Conservation (phyloP, 495 filamentous ascomycete species). For the Acidomyces sp. region DNA sequence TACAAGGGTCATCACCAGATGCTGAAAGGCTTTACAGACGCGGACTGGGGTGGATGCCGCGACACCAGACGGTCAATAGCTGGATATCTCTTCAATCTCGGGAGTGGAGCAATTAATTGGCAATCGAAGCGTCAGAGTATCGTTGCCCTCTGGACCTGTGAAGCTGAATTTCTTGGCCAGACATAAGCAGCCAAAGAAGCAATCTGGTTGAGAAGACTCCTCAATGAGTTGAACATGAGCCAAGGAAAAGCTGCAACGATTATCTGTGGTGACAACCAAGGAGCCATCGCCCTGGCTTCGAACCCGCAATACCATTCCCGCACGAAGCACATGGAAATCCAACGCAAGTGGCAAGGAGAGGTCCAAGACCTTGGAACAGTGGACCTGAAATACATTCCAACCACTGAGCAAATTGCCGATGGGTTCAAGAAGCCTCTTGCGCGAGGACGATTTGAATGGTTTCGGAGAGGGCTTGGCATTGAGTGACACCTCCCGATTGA, state of each 20-base stretch:
- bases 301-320: slow-evolving; percentile 21
- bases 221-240: slow-evolving; percentile 24
- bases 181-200: slow-evolving; percentile 32
- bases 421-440: slow-evolving; percentile 2
- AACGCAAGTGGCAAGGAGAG: slow-evolving; percentile 3
- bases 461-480: not conserved
- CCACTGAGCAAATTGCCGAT: slow-evolving; percentile 5
- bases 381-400: slow-evolving; percentile 3
- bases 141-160: slow-evolving; percentile 28
- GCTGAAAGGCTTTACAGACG: too few species aligned
- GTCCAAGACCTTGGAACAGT: slow-evolving; percentile 3
- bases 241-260: not conserved
- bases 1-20: too few species aligned
- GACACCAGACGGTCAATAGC: slow-evolving; percentile 24
- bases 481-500: too few species aligned
- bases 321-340: slow-evolving; percentile 11
- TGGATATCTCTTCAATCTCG: slow-evolving; percentile 31
- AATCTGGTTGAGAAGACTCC: slow-evolving; percentile 28
- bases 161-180: slow-evolving; percentile 32
- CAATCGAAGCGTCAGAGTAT: slow-evolving; percentile 27
- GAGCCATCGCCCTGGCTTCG: slow-evolving; percentile 22
- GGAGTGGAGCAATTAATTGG: slow-evolving; percentile 30
- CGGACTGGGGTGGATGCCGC: slow-evolving; percentile 20
- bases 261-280: slow-evolving; percentile 24
- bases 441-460: not conserved